phyloP scores from a whole-genome alignment of 192 early-diverging fungal genomes.

The Coemansia sp. region DNA sequence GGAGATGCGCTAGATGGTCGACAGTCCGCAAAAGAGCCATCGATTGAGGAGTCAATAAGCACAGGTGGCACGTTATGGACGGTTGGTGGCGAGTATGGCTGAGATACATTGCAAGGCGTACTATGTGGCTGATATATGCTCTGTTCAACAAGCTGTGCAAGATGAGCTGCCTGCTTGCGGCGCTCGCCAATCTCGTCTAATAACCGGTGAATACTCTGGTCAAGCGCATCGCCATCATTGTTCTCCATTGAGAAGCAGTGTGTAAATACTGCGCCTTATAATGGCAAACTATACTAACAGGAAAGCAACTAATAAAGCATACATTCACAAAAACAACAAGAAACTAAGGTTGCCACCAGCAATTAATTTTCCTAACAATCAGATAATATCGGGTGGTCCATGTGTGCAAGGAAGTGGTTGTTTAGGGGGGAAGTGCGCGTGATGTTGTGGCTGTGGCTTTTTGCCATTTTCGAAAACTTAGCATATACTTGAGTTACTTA shows the following conservation, averaged over 20 bases:
- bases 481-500: neutral
- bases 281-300: neutral
- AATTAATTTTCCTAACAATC: neutral
- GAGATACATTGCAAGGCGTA: neutral
- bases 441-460: neutral
- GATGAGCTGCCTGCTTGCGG: conserved; percentile 22
- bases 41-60: neutral
- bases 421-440: neutral
- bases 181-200: conserved; percentile 23
- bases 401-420: neutral
- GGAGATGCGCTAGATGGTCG: conserved; percentile 10
- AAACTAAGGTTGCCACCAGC: neutral
- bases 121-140: conserved; percentile 18
- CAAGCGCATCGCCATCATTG: neutral
- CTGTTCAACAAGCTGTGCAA: conserved; percentile 32
- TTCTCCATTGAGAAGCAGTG: neutral
- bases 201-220: conserved; percentile 24
- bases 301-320: neutral
- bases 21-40: neutral
- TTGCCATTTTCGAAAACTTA: neutral
- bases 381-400: neutral
- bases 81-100: too few species aligned
- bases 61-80: neutral
- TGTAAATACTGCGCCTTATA: neutral
- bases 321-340: neutral